These are phyloP conservation scores for Lodderomyces jiufengensis DNA, from an alignment of 1,139 yeast genomes.

Conservation along the genomic window DNA sequence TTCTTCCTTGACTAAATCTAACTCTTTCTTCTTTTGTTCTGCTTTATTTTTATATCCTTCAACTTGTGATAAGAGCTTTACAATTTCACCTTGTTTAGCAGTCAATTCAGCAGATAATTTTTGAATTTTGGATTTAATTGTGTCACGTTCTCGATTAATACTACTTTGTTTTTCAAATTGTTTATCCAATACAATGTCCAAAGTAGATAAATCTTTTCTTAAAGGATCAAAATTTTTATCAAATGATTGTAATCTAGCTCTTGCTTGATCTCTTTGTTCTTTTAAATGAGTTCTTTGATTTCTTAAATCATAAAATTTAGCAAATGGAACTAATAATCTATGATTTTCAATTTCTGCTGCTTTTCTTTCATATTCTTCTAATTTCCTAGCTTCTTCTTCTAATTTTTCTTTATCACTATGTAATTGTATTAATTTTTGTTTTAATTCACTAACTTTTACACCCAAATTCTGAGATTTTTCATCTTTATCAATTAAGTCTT, in stretches of 20 bases:
- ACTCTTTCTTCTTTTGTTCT: constrained; percentile 22
- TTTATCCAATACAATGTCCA: constrained; percentile 3
- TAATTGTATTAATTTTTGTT: constrained; percentile 27
- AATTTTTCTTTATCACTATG: constrained; percentile 28
- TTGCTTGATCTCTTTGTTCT: constrained; percentile 39
- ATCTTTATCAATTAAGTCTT: constrained; percentile 53
- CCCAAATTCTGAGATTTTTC: constrained; percentile 25
- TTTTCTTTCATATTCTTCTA: constrained; percentile 37
- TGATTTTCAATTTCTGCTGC: constrained; percentile 46
- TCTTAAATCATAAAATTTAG: constrained; percentile 53
- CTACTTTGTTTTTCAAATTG: constrained; percentile 8
- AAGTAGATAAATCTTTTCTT: constrained; percentile 4
- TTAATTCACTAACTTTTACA: constrained; percentile 27
- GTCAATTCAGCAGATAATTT: constrained; percentile 4
- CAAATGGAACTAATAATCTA: constrained; percentile 57
- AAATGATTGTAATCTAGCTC: constrained; percentile 29
- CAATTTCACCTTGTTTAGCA: constrained; percentile 8
- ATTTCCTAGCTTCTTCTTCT: constrained; percentile 38
- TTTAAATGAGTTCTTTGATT: constrained; percentile 39
- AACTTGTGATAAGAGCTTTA: constrained; percentile 15
- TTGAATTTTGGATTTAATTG: constrained; percentile 9
- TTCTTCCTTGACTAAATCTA: constrained; percentile 18
- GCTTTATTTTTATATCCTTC: constrained; percentile 20
- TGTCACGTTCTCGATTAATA: constrained; percentile 4
- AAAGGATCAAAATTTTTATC: constrained; percentile 28